Evolutionary conservation across 208 protist species (phyloP).

Genomic region (Leishmania mexicana): DNA sequence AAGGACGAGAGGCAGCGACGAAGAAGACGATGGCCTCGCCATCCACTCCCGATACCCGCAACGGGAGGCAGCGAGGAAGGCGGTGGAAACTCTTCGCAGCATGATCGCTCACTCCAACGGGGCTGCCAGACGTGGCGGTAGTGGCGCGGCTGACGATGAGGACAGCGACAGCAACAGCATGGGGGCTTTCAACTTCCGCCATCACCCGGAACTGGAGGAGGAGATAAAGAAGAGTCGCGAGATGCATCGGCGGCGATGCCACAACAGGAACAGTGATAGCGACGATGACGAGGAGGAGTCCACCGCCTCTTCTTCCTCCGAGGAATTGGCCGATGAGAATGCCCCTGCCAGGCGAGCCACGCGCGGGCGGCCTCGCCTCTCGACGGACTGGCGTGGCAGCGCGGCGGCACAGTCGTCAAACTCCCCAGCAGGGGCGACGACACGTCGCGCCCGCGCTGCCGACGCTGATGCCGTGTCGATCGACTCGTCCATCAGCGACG

Average conservation of each 20-base stretch:
- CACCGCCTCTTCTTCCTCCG: neutral
- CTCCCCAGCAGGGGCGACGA: neutral
- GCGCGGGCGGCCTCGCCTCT: neutral
- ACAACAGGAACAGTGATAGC: neutral
- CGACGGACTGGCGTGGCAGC: too few relatives aligned
- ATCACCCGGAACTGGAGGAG: slow-evolving; percentile 40
- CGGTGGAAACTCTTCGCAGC: slow-evolving; percentile 50
- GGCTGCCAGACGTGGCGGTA: neutral
- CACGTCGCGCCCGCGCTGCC: neutral
- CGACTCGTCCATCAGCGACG: slow-evolving; percentile 67
- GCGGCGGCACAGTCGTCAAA: neutral
- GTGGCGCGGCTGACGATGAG: slow-evolving; percentile 15
- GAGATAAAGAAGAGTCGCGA: slow-evolving; percentile 7
- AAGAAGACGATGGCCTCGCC: slow-evolving; percentile 21
- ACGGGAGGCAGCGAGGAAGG: slow-evolving; percentile 63
- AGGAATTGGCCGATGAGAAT: neutral
- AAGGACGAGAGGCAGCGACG: neutral
- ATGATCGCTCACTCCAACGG: slow-evolving; percentile 33
- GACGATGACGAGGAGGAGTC: slow-evolving; percentile 2
- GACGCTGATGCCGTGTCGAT: slow-evolving; percentile 36
- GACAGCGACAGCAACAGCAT: slow-evolving; percentile 26
- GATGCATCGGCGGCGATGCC: neutral
- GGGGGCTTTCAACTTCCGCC: slow-evolving; percentile 39
- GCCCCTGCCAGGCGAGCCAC: too few relatives aligned
- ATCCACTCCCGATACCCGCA: slow-evolving; percentile 63